Percentiles rank a stretch among this genome's conserved stretches.
Conservation (phyloP, 306 rosid genomes). For the Gynostemma pentaphyllum region DNA sequence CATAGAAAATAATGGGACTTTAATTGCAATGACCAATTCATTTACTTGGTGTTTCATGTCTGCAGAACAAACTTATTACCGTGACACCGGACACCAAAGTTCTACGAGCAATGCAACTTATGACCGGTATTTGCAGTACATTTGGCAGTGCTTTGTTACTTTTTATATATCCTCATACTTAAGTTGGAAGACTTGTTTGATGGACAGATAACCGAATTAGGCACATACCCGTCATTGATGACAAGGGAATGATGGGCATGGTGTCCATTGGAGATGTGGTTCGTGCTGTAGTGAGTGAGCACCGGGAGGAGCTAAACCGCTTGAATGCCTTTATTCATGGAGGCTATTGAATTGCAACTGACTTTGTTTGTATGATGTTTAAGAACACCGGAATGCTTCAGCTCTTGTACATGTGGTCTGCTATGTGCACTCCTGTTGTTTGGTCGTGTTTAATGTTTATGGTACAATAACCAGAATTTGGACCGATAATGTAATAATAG, state of each 20-base stretch:
- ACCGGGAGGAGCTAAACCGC: constrained; percentile 90
- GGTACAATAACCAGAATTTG: neutral
- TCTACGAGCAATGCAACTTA: constrained; percentile 87
- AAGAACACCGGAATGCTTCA: neutral
- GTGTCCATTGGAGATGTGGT: constrained; percentile 98
- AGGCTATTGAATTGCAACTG: constrained; percentile 51
- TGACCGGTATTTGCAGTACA: constrained; percentile 61
- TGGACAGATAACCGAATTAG: constrained; percentile 73
- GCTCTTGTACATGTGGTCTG: constrained; percentile 5
- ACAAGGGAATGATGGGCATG: constrained; percentile 80
- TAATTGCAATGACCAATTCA: constrained; percentile 15
- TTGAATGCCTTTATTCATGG: constrained; percentile 93
- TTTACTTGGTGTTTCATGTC: neutral
- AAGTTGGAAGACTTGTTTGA: neutral
- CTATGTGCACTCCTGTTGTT: neutral
- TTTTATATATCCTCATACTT: neutral
- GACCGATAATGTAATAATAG: constrained; percentile 2
- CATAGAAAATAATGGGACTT: neutral
- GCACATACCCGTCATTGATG: constrained; percentile 86
- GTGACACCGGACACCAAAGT: constrained; percentile 83
- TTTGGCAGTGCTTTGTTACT: neutral
- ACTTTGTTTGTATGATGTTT: constrained; percentile 1
- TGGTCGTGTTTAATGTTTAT: neutral
- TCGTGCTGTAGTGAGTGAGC: constrained; percentile 94
- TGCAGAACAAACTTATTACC: constrained; percentile 92